Base-by-base conservation (phyloP, 2,329 filamentous ascomycete genomes). In the Periconia macrospinosa region DNA sequence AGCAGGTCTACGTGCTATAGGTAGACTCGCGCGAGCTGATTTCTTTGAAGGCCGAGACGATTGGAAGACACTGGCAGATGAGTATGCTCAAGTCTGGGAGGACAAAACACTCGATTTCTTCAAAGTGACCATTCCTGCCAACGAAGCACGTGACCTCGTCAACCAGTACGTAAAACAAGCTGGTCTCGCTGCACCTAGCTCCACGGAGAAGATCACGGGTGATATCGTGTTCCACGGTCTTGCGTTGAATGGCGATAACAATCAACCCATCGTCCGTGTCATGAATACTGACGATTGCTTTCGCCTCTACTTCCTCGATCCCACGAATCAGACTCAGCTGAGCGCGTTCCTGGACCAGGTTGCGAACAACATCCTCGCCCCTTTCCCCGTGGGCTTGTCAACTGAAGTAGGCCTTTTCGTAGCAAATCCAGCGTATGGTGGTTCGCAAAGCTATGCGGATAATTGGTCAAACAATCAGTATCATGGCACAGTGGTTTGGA, bases 251-350 rank as follows among this genome's bases (percentile, higher is more conserved):
- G 83, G 80, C 2, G 76, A 79, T 53, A 70, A 79, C 45, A 72
- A 79, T 19, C 75, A 81, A 27, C 64, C 76, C 1, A 67, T 81
- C 15, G 82, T 87, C 1, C 73, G 76, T 27, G 78, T 87, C 17
- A 83, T 86, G 76, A 85, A 88, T 65, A 86, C 83, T 0, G 86
- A 88, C 56, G 82, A 84, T 54, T 85, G 81, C 48, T 88, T 87
- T 74, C 82, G 84, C 1, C 81, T 82, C 52, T 87, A 86, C 67
- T 72, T 88, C 1, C 75, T 87, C 35, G 86, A 87, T 61, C 78
- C 80, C 0, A 85, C 83, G 1, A 78, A 86, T 45, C 75, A 86
- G 45, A 59, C 69, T 0, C 83, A 87, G 57, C 76, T 87, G 1
- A 84, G 81, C 0, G 56, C 73, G 0, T 86, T 85, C 61, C 62